Conservation (phyloP, 495 filamentous ascomycete species). For the Staphylotrichum tortipilum region DNA sequence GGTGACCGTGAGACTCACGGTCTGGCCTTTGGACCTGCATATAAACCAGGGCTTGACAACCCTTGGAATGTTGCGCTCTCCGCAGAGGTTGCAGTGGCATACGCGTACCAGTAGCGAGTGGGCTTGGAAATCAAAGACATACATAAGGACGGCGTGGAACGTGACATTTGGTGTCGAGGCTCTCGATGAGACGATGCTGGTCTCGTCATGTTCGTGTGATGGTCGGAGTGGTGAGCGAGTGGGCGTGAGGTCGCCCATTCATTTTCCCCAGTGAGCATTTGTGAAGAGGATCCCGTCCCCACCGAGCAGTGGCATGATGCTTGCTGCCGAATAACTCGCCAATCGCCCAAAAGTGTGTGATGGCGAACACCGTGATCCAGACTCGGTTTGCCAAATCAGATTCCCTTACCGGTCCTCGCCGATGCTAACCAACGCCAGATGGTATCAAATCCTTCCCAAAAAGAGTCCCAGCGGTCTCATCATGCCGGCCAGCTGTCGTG, state of each 20-base stretch:
- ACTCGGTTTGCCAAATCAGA: neutral
- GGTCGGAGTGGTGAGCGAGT: too few species aligned
- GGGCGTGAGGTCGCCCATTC: too few species aligned
- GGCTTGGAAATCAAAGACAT: too few species aligned
- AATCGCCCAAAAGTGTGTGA: too few species aligned
- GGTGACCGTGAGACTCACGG: neutral
- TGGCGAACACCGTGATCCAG: too few species aligned
- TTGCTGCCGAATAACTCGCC: too few species aligned
- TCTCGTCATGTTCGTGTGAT: too few species aligned
- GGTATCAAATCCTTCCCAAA: constrained; percentile 1
- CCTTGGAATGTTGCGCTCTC: neutral
- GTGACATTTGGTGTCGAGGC: neutral
- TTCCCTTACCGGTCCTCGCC: neutral
- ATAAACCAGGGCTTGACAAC: neutral
- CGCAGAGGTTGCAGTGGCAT: neutral
- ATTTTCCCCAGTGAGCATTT: too few species aligned
- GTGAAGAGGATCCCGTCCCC: too few species aligned
- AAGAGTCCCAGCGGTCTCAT: neutral
- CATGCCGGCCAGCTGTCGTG: neutral
- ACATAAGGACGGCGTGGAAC: neutral
- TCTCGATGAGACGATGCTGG: neutral
- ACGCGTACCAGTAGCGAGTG: too few species aligned
- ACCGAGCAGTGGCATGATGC: too few species aligned
- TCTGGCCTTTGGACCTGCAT: neutral
- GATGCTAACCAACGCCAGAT: neutral